Conservation (phyloP, 106 monocot genomes). For the Narthecium ossifragum region DNA sequence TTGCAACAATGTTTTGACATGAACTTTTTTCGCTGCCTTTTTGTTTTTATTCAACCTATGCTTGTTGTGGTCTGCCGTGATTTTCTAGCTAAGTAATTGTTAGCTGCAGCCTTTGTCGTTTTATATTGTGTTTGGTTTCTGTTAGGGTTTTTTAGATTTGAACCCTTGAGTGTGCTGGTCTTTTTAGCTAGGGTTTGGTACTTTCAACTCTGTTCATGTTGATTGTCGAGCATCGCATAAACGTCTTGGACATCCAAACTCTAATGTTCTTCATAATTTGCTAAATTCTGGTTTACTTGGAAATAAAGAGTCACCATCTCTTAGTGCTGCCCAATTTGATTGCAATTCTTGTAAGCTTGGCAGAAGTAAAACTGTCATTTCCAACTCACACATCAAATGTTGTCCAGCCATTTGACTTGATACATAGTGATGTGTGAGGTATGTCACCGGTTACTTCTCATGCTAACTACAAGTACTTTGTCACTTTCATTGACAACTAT, state of each 20-base stretch:
- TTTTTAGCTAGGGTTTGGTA: too few relatives aligned
- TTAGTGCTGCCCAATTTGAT: slow-evolving; percentile 1
- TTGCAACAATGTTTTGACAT: too few relatives aligned
- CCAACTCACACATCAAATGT: neutral
- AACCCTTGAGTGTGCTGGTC: too few relatives aligned
- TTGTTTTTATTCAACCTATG: too few relatives aligned
- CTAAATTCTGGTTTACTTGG: slow-evolving; percentile 6
- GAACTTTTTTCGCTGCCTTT: too few relatives aligned
- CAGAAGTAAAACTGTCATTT: slow-evolving; percentile 13
- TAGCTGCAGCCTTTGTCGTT: too few relatives aligned
- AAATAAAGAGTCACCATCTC: slow-evolving; percentile 1
- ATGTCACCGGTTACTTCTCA: slow-evolving; percentile 4
- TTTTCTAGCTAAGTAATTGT: too few relatives aligned
- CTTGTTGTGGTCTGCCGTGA: too few relatives aligned
- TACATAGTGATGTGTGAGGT: slow-evolving; percentile 9
- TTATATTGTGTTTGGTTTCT: too few relatives aligned
- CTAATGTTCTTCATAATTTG: slow-evolving; percentile 7
- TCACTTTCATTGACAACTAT: too few relatives aligned
- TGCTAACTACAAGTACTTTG: slow-evolving; percentile 13
- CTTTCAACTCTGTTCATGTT: neutral
- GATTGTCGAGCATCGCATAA: neutral
- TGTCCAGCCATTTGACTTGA: neutral
- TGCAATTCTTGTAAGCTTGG: slow-evolving; percentile 8
- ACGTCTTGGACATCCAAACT: slow-evolving; percentile 4
- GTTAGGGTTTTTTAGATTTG: too few relatives aligned